Conservation (phyloP, 2,329 filamentous ascomycete species). For the Trichoderma citrinoviride region DNA sequence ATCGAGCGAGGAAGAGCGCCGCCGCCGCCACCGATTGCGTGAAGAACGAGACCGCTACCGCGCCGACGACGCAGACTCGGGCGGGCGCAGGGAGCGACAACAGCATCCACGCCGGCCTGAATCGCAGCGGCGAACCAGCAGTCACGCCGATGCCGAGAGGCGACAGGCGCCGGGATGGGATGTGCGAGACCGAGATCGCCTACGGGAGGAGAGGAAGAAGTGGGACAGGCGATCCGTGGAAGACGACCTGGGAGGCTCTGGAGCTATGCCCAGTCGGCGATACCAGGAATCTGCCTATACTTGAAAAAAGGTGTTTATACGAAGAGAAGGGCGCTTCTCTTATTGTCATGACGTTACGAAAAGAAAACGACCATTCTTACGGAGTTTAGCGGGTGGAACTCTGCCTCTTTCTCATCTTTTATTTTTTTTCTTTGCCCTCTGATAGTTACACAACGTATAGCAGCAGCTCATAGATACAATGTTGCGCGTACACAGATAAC, state of each 20-base stretch:
- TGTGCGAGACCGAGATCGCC: constrained; percentile 31
- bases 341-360: constrained; percentile 13
- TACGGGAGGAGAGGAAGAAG: constrained; percentile 36
- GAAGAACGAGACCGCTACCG: constrained; percentile 34
- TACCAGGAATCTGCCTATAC: constrained; percentile 39
- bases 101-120: constrained; percentile 42
- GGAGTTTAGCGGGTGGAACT: constrained; percentile 10
- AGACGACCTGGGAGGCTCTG: constrained; percentile 33
- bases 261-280: constrained; percentile 38
- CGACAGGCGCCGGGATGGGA: constrained; percentile 40
- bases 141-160: constrained; percentile 49
- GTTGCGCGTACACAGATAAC: not conserved
- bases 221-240: constrained; percentile 38
- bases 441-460: not conserved
- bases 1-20: constrained; percentile 35
- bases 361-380: not conserved
- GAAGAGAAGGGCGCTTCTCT: not conserved
- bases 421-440: not conserved
- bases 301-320: not conserved
- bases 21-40: constrained; percentile 28
- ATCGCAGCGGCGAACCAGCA: constrained; percentile 46
- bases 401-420: not conserved
- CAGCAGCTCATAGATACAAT: not conserved
- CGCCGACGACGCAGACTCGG: constrained; percentile 34
- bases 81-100: constrained; percentile 35